Base-by-base conservation (phyloP, 2,329 filamentous ascomycete species). In the Microthyrium microscopicum region DNA sequence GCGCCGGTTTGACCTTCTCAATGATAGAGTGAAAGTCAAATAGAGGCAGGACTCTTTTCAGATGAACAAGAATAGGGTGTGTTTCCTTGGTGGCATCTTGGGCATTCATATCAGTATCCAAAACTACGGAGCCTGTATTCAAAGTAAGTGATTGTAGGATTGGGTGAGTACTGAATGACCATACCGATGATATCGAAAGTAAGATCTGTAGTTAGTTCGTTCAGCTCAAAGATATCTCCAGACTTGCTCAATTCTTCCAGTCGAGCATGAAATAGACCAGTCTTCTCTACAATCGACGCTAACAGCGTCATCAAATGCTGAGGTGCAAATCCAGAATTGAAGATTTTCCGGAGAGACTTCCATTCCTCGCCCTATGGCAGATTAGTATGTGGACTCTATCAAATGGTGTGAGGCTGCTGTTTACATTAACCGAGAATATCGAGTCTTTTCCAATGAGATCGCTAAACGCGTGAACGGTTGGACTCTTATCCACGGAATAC, bases 401-500 rank as follows among this genome's bases (percentile, higher is more conserved):
- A 9, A 9, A 16, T 9, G 27, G 11, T 18, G 16, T 11, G 27
- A 11, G 27, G 27, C 27, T 29, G 9, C 9, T n/a, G n/a, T 16
- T 9, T 17, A 47, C 44, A 31, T 50, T 41, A 25, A 40, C 39
- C 24, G 29, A 40, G 6, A 55, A 39, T 6, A 55, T 37, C 3
- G 52, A 52, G 12, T 37, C 38, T 19, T 36, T 34, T 3, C 52
- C 52, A n/a, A 54, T 37, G 51, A 39, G 3, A 34, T 34, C 4
- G 33, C 37, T 15, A 41, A 44, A 1, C 7, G 17, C 28, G 27
- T 42, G 36, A n/a, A 53, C 28, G 4, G 52, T 55, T 3, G 50
- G 49, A 5, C 49, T 52, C 31, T 55, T 55, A 7, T 42, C 43
- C 3, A 48, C 42, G 21, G 51, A 51, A 24, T 47, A 49, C 3